Percentiles rank a stretch among this genome's conserved stretches.
phyloP scores from a whole-genome alignment of 2,329 filamentous ascomycete species.

The Hypoxylon sp. region DNA sequence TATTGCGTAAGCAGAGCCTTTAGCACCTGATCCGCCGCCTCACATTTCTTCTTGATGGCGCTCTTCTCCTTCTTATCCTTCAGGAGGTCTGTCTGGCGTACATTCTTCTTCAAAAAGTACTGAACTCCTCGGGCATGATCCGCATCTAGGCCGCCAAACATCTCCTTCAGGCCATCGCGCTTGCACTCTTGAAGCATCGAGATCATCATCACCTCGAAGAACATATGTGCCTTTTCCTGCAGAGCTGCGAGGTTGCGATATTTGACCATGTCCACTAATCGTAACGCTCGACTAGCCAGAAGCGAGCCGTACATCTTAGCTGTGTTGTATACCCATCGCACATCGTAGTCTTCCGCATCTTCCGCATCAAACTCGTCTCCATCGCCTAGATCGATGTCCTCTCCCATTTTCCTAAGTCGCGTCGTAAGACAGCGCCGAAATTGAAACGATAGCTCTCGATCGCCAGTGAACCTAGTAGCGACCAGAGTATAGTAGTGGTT shows the following conservation, averaged over 20 bases:
- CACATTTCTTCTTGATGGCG: slow-evolving; percentile 62
- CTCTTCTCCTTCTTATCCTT: slow-evolving; percentile 62
- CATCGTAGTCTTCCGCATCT: slow-evolving; percentile 65
- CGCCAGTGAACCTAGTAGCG: slow-evolving; percentile 80
- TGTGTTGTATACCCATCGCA: slow-evolving; percentile 64
- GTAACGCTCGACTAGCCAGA: slow-evolving; percentile 60
- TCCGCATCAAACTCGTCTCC: slow-evolving; percentile 72
- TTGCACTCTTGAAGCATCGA: slow-evolving; percentile 78
- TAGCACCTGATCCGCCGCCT: slow-evolving; percentile 57
- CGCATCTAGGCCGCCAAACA: slow-evolving; percentile 75
- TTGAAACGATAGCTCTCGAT: slow-evolving; percentile 81
- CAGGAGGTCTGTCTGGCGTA: slow-evolving; percentile 73
- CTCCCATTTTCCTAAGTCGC: slow-evolving; percentile 86
- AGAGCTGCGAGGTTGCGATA: slow-evolving; percentile 83
- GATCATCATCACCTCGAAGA: slow-evolving; percentile 85
- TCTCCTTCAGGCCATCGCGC: slow-evolving; percentile 67
- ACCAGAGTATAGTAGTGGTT: slow-evolving; percentile 95
- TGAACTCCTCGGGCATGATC: slow-evolving; percentile 80
- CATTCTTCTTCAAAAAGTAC: slow-evolving; percentile 82
- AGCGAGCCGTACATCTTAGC: slow-evolving; percentile 67
- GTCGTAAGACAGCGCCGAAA: slow-evolving; percentile 92
- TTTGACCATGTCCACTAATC: slow-evolving; percentile 65
- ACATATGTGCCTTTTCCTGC: slow-evolving; percentile 79
- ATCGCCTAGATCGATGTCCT: slow-evolving; percentile 69
- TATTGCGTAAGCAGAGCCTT: slow-evolving; percentile 44